These are phyloP conservation scores for Clitoria ternatea DNA, from an alignment of 306 rosid genomes.

Conservation along the genomic window DNA sequence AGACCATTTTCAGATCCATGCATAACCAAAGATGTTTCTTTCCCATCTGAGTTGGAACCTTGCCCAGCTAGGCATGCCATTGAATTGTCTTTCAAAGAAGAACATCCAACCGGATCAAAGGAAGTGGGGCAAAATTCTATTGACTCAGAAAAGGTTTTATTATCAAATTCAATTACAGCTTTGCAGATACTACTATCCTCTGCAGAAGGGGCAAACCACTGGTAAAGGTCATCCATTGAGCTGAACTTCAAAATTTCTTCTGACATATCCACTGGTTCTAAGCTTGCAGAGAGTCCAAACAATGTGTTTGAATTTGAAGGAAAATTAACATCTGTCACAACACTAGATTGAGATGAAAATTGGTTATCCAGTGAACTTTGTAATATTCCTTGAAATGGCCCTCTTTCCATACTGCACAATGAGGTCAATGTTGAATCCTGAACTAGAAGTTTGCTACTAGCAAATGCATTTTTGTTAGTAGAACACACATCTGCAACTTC, in stretches of 20 bases:
- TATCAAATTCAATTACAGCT: slow-evolving; percentile 31
- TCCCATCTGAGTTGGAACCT: slow-evolving; percentile 31
- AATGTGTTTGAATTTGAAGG: slow-evolving; percentile 9
- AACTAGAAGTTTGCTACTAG: slow-evolving; percentile 19
- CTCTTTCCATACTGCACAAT: slow-evolving; percentile 2
- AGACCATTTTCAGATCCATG: slow-evolving; percentile 30
- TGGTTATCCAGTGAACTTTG: slow-evolving; percentile 27
- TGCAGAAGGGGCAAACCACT: slow-evolving; percentile 52
- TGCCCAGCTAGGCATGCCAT: slow-evolving; percentile 19
- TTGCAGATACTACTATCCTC: slow-evolving; percentile 30
- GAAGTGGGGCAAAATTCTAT: slow-evolving; percentile 32
- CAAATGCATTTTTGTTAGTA: slow-evolving; percentile 20
- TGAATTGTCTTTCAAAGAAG: slow-evolving; percentile 15
- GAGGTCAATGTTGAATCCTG: slow-evolving; percentile 30
- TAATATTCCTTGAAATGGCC: slow-evolving; percentile 28
- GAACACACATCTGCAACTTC: slow-evolving; percentile 25
- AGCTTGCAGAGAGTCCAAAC: slow-evolving; percentile 33
- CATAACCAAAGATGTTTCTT: slow-evolving; percentile 21
- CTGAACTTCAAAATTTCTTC: slow-evolving; percentile 40
- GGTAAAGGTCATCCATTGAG: slow-evolving; percentile 54
- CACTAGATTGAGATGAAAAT: slow-evolving; percentile 21
- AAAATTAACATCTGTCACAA: slow-evolving; percentile 22
- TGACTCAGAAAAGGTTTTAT: slow-evolving; percentile 35
- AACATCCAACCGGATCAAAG: slow-evolving; percentile 35
- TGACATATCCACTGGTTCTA: slow-evolving; percentile 33